phyloP scores from a whole-genome alignment of 139 green algal species.

The Prasinococcaceae sp. region DNA sequence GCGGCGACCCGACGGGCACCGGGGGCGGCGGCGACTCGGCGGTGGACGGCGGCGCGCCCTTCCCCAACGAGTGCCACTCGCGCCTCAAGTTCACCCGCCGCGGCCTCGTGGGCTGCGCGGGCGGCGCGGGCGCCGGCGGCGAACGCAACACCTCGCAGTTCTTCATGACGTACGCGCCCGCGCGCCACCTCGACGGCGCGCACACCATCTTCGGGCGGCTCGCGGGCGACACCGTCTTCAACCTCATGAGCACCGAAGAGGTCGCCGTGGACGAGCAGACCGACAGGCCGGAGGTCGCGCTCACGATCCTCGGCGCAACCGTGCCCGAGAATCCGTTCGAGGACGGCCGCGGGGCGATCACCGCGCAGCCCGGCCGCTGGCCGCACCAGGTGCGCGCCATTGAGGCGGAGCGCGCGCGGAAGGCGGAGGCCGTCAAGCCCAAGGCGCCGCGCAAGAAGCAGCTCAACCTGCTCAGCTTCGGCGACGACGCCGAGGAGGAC shows the following conservation, averaged over 20 bases:
- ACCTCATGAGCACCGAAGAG: slow-evolving; percentile 69
- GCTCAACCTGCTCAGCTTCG: not conserved
- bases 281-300: slow-evolving; percentile 56
- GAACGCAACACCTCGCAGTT: slow-evolving; percentile 72
- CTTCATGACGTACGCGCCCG: slow-evolving; percentile 67
- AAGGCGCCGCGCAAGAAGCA: not conserved
- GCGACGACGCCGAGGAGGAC: slow-evolving; percentile 1
- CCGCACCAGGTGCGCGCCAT: not conserved
- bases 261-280: slow-evolving; percentile 43
- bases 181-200: slow-evolving; percentile 63
- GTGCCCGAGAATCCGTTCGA: slow-evolving; percentile 4
- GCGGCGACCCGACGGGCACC: slow-evolving; percentile 5
- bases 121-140: too few species aligned
- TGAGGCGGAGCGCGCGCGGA: not conserved
- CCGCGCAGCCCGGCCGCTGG: not conserved
- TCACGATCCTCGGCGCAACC: slow-evolving; percentile 26
- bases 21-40: not conserved
- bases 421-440: not conserved
- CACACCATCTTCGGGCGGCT: slow-evolving; percentile 82
- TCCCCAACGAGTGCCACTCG: slow-evolving; percentile 85
- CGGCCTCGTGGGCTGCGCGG: slow-evolving; percentile 83
- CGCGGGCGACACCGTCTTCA: slow-evolving; percentile 82
- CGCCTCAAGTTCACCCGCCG: slow-evolving; percentile 75
- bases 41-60: slow-evolving; percentile 40
- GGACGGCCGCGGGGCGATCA: slow-evolving; percentile 6